These are phyloP conservation scores for Microglena sp. DNA, from an alignment of 139 green algal genomes.

Conservation along the genomic window DNA sequence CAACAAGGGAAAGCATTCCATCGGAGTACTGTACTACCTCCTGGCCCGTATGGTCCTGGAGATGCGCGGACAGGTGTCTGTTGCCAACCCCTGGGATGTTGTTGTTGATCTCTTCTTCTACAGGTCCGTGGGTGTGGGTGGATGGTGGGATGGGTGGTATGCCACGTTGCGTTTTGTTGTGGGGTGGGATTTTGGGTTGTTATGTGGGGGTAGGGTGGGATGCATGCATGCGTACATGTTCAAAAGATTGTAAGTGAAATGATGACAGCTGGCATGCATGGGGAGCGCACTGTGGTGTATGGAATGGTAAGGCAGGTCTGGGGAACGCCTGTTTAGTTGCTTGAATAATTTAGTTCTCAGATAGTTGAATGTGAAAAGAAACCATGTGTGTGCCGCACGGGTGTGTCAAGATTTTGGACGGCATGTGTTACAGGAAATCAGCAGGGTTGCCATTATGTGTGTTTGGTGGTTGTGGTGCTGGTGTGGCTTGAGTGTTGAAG, in stretches of 20 bases:
- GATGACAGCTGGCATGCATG: neutral
- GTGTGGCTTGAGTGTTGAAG: too few species aligned
- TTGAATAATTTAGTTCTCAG: too few species aligned
- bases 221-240: neutral
- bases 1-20: constrained; percentile 93
- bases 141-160: neutral
- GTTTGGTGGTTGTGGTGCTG: too few species aligned
- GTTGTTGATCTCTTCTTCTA: constrained; percentile 99
- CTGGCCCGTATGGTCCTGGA: constrained; percentile 95
- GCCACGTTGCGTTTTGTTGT: neutral
- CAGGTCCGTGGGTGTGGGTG: constrained; percentile 14
- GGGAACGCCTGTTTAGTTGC: too few species aligned
- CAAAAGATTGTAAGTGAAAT: neutral
- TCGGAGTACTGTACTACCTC: constrained; percentile 95
- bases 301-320: neutral
- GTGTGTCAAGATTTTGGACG: too few species aligned
- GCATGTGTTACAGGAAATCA: too few species aligned
- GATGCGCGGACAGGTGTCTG: constrained; percentile 83
- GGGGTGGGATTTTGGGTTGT: neutral
- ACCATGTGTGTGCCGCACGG: too few species aligned
- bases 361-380: too few species aligned
- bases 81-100: constrained; percentile 75
- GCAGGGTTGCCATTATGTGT: too few species aligned
- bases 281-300: neutral
- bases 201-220: neutral